phyloP scores from a whole-genome alignment of 805 yeast genomes.

The Metahyphopichia silvanorum region DNA sequence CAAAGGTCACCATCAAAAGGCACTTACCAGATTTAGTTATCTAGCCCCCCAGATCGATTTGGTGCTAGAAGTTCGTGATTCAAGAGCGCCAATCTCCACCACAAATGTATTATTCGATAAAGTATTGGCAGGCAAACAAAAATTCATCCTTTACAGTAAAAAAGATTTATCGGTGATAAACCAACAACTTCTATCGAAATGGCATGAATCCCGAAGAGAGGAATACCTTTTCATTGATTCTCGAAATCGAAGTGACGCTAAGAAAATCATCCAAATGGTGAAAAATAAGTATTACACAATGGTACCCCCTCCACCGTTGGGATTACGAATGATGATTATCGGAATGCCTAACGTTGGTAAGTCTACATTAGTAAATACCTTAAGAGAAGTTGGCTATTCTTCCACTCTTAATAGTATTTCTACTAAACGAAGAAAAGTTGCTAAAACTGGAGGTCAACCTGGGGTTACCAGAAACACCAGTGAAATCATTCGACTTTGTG shows the following conservation, averaged over 20 bases:
- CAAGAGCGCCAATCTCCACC: slow-evolving; percentile 85
- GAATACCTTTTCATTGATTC: slow-evolving; percentile 53
- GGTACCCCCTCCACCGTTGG: slow-evolving; percentile 79
- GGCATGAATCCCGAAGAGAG: slow-evolving; percentile 31
- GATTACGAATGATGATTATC: slow-evolving; percentile 68
- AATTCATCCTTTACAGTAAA: slow-evolving; percentile 74
- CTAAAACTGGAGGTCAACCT: slow-evolving; percentile 80
- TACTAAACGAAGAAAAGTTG: slow-evolving; percentile 56
- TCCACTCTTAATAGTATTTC: slow-evolving; percentile 26
- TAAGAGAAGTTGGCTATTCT: slow-evolving; percentile 47
- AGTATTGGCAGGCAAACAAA: slow-evolving; percentile 52
- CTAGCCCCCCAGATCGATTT: slow-evolving; percentile 79
- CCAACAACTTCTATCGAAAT: slow-evolving; percentile 24
- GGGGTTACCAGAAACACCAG: slow-evolving; percentile 85
- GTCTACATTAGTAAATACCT: slow-evolving; percentile 76
- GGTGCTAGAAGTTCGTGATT: slow-evolving; percentile 80
- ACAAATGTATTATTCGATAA: slow-evolving; percentile 76
- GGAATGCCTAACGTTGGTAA: slow-evolving; percentile 99
- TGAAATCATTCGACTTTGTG: slow-evolving; percentile 63
- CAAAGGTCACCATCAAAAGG: slow-evolving; percentile 87
- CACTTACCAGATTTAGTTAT: slow-evolving; percentile 62
- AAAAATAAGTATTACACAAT: slow-evolving; percentile 41
- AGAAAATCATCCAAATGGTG: slow-evolving; percentile 47
- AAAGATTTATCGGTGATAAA: slow-evolving; percentile 57
- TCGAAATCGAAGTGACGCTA: slow-evolving; percentile 48